These are phyloP conservation scores for Calonectria pauciramosa DNA, from an alignment of 2,329 filamentous ascomycete genomes.

Conservation along the genomic window DNA sequence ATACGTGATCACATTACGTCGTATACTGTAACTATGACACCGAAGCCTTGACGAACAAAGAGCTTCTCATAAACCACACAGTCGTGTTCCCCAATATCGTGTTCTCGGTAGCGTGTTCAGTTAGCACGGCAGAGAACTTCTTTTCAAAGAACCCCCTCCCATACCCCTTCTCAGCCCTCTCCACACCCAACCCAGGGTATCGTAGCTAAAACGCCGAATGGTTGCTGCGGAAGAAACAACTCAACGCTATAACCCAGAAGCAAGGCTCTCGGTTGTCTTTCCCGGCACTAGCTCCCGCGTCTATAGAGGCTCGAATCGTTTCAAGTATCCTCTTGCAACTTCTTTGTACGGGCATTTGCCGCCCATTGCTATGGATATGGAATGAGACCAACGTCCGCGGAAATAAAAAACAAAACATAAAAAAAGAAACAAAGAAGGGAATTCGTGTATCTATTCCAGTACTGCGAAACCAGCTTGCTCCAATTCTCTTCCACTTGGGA, in stretches of 20 bases:
- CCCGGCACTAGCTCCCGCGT: not conserved
- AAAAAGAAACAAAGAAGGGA: not conserved
- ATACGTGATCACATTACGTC: slow-evolving; percentile 21
- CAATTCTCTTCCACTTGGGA: slow-evolving; percentile 62
- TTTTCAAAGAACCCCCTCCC: not conserved
- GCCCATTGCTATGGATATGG: not conserved
- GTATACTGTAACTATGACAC: slow-evolving; percentile 25
- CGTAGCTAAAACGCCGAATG: slow-evolving; percentile 2
- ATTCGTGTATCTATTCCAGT: slow-evolving; percentile 20
- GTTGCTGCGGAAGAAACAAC: not conserved
- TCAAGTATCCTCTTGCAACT: not conserved
- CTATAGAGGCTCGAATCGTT: not conserved
- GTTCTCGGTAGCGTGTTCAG: not conserved
- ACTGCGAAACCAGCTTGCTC: slow-evolving; percentile 66
- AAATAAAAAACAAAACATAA: not conserved
- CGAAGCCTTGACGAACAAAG: not conserved
- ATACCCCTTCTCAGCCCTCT: not conserved
- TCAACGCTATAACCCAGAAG: not conserved
- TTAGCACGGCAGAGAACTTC: not conserved
- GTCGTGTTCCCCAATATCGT: not conserved
- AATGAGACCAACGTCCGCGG: not conserved
- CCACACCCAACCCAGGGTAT: not conserved
- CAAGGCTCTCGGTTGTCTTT: not conserved
- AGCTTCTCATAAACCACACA: slow-evolving; percentile 1
- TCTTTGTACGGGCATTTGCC: not conserved